Base-by-base conservation (phyloP, 192 early-diverging fungal genomes). In the Gaertneriomyces sp. region DNA sequence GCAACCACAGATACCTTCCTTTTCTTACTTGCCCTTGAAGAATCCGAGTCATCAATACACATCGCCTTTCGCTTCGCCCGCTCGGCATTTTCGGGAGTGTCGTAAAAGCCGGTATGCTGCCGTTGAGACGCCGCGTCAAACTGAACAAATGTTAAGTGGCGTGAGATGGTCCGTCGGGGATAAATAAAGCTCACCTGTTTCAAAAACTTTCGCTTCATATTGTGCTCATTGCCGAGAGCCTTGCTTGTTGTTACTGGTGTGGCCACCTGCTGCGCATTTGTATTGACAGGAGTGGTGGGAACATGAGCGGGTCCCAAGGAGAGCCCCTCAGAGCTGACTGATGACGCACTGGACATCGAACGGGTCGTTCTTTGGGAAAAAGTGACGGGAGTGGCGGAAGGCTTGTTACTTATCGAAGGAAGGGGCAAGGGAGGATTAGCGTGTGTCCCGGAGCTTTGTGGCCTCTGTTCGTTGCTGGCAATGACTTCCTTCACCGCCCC, bases 1-100 rank as follows among this genome's bases (percentile, higher is more conserved):
- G n/a, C 56, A 11, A 69, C 68, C 11, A 70, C 63, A 11, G 68
- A 70, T 17, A 68, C 64, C 43, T 70, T 70, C 25, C 68, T 12
- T 33, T 60, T 42, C 52, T 70, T 70, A 6, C 42, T n/a, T n/a
- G 2, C 3, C n/a, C n/a, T 12, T 60, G 40, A 14, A 12, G 59
- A 11, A 5, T 4, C 42, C 42, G 42, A 44, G 16, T 14, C 16
- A 43, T 11, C 14, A 14, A 44, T 60, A n/a, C 2, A 54, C 4
- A 44, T 33, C 0, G 0, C 8, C 42, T n/a, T 60, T 5, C 41
- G 59, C 38, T 56, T 16, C 8, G 4, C 33, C 39, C 12, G 12
- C 39, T 56, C 33, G 33, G 20, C 38, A n/a, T 14, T 14, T 4
- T 14, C 16, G 16, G 16, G 33, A 56, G 54, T 38, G 12, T 12